A percentile compares a stretch with the other conserved stretches of the same genome.
Evolutionary conservation across 2,329 filamentous ascomycete genomes (phyloP).

Genomic region (Penicillium oxalicum): DNA sequence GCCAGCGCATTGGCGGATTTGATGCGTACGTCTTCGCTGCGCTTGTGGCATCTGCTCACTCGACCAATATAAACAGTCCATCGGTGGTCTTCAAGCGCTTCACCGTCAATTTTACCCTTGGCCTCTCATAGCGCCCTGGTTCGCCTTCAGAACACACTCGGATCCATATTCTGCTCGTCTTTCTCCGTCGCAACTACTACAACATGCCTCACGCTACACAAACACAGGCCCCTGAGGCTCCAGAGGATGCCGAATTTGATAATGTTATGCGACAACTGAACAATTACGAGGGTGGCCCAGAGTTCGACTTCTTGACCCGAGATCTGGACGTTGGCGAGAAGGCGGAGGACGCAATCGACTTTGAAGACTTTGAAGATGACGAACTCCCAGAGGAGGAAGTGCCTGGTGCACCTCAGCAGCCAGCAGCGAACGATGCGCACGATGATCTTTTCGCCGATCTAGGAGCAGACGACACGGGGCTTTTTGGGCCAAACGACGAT

Average conservation of each 20-base stretch:
- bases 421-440: slow-evolving; percentile 52
- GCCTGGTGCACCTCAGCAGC: slow-evolving; percentile 10
- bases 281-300: slow-evolving; percentile 29
- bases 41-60: slow-evolving; percentile 6
- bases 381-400: slow-evolving; percentile 65
- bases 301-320: slow-evolving; percentile 37
- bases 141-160: too few species aligned
- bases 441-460: slow-evolving; percentile 37
- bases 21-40: slow-evolving; percentile 8
- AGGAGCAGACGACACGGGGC: slow-evolving; percentile 36
- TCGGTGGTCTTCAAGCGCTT: background rate
- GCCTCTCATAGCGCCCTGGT: background rate
- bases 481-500: slow-evolving; percentile 22
- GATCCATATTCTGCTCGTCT: background rate
- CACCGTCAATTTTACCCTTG: background rate
- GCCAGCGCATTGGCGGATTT: background rate
- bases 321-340: slow-evolving; percentile 59
- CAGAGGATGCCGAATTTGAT: slow-evolving; percentile 37
- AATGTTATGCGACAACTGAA: slow-evolving; percentile 40
- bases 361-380: slow-evolving; percentile 83
- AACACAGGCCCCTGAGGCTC: slow-evolving; percentile 21
- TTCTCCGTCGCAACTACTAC: background rate
- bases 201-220: slow-evolving; percentile 39
- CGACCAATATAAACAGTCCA: slow-evolving; percentile 1
- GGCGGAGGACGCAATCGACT: slow-evolving; percentile 87